Evolutionary conservation across 352 stramenopile species (phyloP), one percentile per base, ranked within the genome.

Genomic region (Globisporangium lucens): DNA sequence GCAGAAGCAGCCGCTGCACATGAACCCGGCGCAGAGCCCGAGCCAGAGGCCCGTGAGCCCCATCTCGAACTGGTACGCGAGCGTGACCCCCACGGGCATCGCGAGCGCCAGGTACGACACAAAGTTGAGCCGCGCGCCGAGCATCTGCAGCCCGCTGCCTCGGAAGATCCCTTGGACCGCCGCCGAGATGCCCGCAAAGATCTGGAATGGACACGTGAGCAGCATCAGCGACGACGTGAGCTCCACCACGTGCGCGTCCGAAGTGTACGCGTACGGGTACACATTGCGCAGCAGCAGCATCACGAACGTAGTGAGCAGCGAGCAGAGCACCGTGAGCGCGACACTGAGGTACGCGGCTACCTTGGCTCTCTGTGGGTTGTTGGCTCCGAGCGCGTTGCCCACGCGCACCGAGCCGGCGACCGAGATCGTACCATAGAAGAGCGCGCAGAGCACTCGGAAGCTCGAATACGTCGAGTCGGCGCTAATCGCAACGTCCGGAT

Each of bases 61-160:
- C 72, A 91, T 73, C 15, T 78, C 67, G 38, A 89, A 70, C 43
- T 79, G 61, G 65, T 95, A 89, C 8, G 83, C 89, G 8, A 97
- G 74, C 27, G 88, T 65, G 46, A 94, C 72, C 1, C 85, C 89
- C 20, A 96, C 43, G 0, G 90, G 89, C n/a, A 97, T 76, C 46
- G 87, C 89, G 24, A 97, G 66, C 24, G 84, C 60, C 38, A 97
- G 83, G 74, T 94, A 97, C 58, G 81, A 82, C 15, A 95, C 76
- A 43, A 97, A 96, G 62, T 96, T 97, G 67, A 93, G 79, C 15
- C 79, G 79, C 9, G 90, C 90, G 22, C 85, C 85, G 10, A 96
- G 78, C n/a, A 79, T 66, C 63, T 97, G 90, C 56, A 90, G 77
- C 3, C 90, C 90, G 53, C 79, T 88, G 10, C 84, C 90, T 15